phyloP scores from a whole-genome alignment of 2,329 filamentous ascomycete genomes.

The Celoporthe dispersa region DNA sequence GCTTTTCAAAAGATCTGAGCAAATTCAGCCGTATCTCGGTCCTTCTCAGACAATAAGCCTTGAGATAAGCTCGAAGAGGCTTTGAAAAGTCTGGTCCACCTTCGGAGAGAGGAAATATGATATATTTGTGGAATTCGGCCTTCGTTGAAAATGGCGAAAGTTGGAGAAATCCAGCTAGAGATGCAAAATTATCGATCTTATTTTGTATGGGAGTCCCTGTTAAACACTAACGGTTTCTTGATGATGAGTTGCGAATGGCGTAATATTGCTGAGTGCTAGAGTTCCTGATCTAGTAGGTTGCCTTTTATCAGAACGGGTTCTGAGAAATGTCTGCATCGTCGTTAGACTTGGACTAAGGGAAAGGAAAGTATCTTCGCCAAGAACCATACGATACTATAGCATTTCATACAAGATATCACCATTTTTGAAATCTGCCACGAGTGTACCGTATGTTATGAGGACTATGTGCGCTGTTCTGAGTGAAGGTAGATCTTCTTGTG shows the following conservation, averaged over 20 bases:
- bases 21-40: constrained; percentile 46
- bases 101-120: constrained; percentile 46
- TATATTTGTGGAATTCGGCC: constrained; percentile 46
- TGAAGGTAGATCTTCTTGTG: no score
- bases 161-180: constrained; percentile 54
- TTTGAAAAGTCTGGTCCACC: constrained; percentile 31
- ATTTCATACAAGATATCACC: constrained; percentile 38
- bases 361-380: constrained; percentile 48
- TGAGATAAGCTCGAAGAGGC: constrained; percentile 42
- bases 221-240: constrained; percentile 54
- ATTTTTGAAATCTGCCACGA: constrained; percentile 39
- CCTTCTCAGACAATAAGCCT: constrained; percentile 47
- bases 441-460: no score
- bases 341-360: not conserved
- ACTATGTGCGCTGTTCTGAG: no score
- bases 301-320: no score
- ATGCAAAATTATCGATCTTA: constrained; percentile 54
- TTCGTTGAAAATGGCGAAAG: constrained; percentile 46
- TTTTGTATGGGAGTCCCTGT: constrained; percentile 61
- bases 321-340: no score
- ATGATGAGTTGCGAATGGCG: no score
- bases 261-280: no score
- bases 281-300: no score
- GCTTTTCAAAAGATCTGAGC: not conserved
- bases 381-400: constrained; percentile 47